Evolutionary conservation across 176 grass and related monocot species (phyloP).

Genomic region (Aegilops bicornis): DNA sequence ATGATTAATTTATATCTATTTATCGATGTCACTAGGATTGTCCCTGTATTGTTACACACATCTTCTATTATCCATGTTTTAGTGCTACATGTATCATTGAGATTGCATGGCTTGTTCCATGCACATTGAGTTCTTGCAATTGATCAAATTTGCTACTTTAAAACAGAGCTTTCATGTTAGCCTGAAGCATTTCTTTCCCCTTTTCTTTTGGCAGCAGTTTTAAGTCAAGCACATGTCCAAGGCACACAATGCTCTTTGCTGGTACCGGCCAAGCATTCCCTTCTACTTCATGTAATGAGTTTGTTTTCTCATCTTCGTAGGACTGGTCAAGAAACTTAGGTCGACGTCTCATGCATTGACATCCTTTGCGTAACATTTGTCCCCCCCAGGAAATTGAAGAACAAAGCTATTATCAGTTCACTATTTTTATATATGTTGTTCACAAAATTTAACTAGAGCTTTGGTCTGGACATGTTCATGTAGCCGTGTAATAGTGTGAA

Average conservation of each 20-base stretch:
- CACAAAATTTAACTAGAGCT: too few species aligned
- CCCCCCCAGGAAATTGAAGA: conserved; percentile 51
- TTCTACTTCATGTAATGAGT: conserved; percentile 65
- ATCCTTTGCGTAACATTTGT: background rate
- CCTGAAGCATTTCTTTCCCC: conserved; percentile 13
- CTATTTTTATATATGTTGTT: background rate
- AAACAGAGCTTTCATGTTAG: background rate
- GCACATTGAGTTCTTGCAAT: too few species aligned
- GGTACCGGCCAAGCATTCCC: conserved; percentile 53
- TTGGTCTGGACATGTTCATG: too few species aligned
- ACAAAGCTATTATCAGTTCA: conserved; percentile 54
- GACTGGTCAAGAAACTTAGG: background rate
- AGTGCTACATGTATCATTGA: too few species aligned
- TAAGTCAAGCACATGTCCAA: conserved; percentile 54
- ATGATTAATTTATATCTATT: too few species aligned
- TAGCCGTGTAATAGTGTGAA: too few species aligned
- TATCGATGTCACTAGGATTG: too few species aligned
- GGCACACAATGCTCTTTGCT: conserved; percentile 56
- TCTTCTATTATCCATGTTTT: too few species aligned
- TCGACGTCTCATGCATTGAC: background rate
- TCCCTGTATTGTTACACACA: too few species aligned
- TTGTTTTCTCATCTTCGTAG: background rate
- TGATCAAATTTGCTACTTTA: too few species aligned
- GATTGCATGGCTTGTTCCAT: too few species aligned
- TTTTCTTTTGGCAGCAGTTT: conserved; percentile 26